Percentiles rank a stretch among this genome's conserved stretches.
Evolutionary conservation across 2,329 filamentous ascomycete species (phyloP).

Genomic region (Fusarium verrucosum): DNA sequence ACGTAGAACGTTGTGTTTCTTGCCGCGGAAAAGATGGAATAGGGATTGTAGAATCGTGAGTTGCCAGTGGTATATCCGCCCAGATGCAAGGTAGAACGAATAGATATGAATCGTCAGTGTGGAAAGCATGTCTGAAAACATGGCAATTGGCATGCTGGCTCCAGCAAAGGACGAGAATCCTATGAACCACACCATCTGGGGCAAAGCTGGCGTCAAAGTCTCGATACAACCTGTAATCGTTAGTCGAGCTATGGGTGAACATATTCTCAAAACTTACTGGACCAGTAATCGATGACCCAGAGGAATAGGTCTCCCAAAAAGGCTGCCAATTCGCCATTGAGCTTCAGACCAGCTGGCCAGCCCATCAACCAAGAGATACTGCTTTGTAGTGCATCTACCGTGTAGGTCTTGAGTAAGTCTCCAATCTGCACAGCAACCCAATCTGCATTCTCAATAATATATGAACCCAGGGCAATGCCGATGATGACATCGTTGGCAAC

Average conservation of each 20-base stretch:
- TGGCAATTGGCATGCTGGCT: conserved; percentile 94
- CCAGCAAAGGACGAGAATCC: conserved; percentile 95
- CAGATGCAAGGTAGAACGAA: conserved; percentile 96
- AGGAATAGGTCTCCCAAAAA: conserved; percentile 96
- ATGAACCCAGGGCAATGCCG: conserved; percentile 93
- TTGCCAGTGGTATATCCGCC: conserved; percentile 98
- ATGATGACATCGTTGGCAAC: conserved; percentile 99
- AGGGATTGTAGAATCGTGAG: conserved; percentile 94
- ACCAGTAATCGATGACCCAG: conserved; percentile 99
- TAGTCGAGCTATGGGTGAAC: conserved; percentile 18
- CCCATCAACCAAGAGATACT: conserved; percentile 97
- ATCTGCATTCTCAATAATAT: conserved; percentile 92
- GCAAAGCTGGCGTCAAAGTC: conserved; percentile 80
- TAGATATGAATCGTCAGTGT: conserved; percentile 95
- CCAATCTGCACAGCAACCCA: conserved; percentile 86
- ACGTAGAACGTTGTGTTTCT: conserved; percentile 95
- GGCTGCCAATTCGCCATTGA: conserved; percentile 91
- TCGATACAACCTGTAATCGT: conserved; percentile 73
- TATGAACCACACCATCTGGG: conserved; percentile 88
- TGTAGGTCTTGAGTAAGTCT: conserved; percentile 79
- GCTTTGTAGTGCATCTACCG: conserved; percentile 84
- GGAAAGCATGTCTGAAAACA: conserved; percentile 93
- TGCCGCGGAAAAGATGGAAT: conserved; percentile 98
- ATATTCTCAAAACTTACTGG: conserved; percentile 63
- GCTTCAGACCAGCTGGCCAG: conserved; percentile 92